These are phyloP conservation scores for Rhipidocladum racemiflorum DNA, from an alignment of 176 grass and related monocot species.

Conservation along the genomic window DNA sequence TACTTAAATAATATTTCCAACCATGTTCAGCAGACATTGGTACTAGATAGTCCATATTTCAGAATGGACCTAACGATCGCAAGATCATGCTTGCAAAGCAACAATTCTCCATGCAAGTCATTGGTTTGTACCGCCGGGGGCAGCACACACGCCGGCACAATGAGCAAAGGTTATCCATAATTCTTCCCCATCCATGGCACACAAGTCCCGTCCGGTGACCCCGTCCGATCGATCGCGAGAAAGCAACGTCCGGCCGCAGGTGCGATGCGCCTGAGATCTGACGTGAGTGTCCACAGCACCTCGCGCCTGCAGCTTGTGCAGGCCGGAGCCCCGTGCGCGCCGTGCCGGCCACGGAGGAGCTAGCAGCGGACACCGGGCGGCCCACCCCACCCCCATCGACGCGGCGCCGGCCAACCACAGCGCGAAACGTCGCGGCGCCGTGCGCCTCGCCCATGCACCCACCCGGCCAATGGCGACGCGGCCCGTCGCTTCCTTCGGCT, in stretches of 20 bases:
- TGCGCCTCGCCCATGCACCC: background rate
- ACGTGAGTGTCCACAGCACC: background rate
- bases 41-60: background rate
- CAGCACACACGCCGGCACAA: too few species aligned
- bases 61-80: background rate
- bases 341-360: slow-evolving; percentile 34
- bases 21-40: background rate
- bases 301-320: background rate
- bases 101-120: too few species aligned
- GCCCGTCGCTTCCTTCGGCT: background rate
- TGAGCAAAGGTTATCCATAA: too few species aligned
- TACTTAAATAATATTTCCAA: background rate
- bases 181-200: too few species aligned
- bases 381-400: background rate
- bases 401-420: slow-evolving; percentile 36
- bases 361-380: background rate
- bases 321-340: background rate
- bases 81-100: too few species aligned
- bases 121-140: too few species aligned
- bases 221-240: too few species aligned
- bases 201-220: too few species aligned
- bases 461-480: slow-evolving; percentile 16
- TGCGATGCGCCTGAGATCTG: background rate
- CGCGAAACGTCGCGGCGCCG: slow-evolving; percentile 39
- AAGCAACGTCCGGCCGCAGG: too few species aligned